These are phyloP conservation scores for Ceratocystiopsis brevicomis DNA, from an alignment of 2,329 filamentous ascomycete species.

Conservation along the genomic window DNA sequence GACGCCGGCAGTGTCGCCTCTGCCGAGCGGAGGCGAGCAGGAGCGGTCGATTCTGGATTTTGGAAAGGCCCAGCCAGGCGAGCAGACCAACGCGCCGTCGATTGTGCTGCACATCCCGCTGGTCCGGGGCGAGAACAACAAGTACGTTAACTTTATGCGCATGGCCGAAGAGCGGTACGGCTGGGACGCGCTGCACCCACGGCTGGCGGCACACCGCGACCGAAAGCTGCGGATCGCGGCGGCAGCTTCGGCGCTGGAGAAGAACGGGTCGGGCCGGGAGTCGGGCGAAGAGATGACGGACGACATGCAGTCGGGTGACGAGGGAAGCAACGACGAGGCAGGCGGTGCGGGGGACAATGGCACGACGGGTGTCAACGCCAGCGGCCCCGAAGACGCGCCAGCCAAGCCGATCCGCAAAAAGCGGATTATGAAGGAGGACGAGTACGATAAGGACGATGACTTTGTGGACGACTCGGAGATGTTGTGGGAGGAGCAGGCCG, in stretches of 20 bases:
- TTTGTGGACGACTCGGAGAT: slow-evolving; percentile 89
- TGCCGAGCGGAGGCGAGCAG: slow-evolving; percentile 13
- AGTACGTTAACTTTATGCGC: slow-evolving; percentile 87
- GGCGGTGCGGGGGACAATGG: slow-evolving; percentile 34
- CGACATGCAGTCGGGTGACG: slow-evolving; percentile 47
- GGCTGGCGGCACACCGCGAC: slow-evolving; percentile 72
- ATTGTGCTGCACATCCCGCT: slow-evolving; percentile 74
- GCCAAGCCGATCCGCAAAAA: slow-evolving; percentile 56
- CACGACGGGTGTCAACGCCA: slow-evolving; percentile 18
- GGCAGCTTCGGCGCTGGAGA: slow-evolving; percentile 69
- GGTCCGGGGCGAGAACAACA: slow-evolving; percentile 55
- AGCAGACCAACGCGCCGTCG: slow-evolving; percentile 45
- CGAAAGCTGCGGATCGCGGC: slow-evolving; percentile 76
- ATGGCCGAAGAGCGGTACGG: slow-evolving; percentile 88
- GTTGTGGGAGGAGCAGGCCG: slow-evolving; percentile 87
- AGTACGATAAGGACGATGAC: slow-evolving; percentile 67
- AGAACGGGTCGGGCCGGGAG: slow-evolving; percentile 47
- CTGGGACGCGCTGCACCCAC: slow-evolving; percentile 82
- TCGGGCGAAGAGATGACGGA: slow-evolving; percentile 71
- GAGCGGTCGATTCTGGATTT: slow-evolving; percentile 43
- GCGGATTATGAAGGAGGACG: slow-evolving; percentile 61
- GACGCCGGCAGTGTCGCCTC: slow-evolving; percentile 6
- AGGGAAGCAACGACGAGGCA: slow-evolving; percentile 77
- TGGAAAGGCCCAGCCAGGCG: slow-evolving; percentile 37
- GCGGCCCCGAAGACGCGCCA: slow-evolving; percentile 39